These are phyloP conservation scores for Arthrinium phaeospermum DNA, from an alignment of 2,329 filamentous ascomycete genomes.

Conservation along the genomic window DNA sequence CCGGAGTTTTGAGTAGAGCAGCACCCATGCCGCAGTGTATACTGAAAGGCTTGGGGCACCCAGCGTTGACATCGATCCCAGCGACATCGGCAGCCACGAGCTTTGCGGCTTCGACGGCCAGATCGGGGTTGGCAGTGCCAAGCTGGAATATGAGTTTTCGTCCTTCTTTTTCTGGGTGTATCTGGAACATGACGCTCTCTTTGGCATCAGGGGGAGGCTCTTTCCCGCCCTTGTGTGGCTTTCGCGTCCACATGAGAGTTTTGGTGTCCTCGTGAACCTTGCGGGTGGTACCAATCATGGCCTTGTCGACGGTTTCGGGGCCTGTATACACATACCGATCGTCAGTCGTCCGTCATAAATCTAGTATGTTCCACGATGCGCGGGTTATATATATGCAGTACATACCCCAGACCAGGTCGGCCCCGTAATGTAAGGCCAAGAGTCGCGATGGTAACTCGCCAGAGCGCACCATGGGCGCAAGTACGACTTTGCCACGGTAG, in stretches of 20 bases:
- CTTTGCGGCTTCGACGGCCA: conserved; percentile 83
- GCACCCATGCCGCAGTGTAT: conserved; percentile 95
- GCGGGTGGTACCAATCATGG: conserved; percentile 86
- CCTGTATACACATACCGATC: conserved; percentile 55
- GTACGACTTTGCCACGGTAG: conserved; percentile 90
- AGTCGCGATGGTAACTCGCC: conserved; percentile 92
- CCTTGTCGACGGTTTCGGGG: conserved; percentile 91
- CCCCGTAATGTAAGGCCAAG: conserved; percentile 89
- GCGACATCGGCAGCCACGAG: conserved; percentile 86
- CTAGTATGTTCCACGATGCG: not conserved
- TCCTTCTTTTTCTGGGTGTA: conserved; percentile 79
- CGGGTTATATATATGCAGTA: conserved; percentile 24
- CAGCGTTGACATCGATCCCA: conserved; percentile 96
- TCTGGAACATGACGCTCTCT: conserved; percentile 80
- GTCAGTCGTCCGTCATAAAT: not conserved
- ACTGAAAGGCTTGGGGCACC: conserved; percentile 97
- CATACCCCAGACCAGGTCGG: conserved; percentile 93
- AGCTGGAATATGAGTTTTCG: conserved; percentile 87
- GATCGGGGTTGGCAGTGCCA: conserved; percentile 81
- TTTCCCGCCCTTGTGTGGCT: conserved; percentile 72
- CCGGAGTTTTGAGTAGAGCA: conserved; percentile 83
- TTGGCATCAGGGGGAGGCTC: conserved; percentile 58
- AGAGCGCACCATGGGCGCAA: conserved; percentile 98
- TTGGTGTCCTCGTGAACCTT: conserved; percentile 76
- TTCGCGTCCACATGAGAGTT: conserved; percentile 84